Evolutionary conservation across 1,284 basidiomycete genomes (phyloP).

Genomic region (Ganoderma sp.): DNA sequence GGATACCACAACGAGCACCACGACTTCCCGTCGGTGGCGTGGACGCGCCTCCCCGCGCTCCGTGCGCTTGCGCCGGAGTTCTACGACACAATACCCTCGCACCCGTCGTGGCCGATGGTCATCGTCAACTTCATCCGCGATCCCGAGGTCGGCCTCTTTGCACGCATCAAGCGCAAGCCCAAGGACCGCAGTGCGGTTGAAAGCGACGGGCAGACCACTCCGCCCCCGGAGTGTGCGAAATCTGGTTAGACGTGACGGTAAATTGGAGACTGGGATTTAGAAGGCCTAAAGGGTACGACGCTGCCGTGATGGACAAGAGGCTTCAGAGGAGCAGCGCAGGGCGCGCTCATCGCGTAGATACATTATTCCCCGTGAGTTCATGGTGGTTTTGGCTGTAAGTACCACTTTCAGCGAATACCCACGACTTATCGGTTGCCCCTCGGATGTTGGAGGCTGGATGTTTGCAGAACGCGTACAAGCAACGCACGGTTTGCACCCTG

Average conservation of each 20-base stretch:
- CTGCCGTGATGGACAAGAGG: background rate
- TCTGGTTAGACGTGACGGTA: background rate
- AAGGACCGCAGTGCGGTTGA: conserved; percentile 30
- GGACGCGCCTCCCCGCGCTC: conserved; percentile 92
- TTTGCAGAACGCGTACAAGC: background rate
- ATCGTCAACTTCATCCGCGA: conserved; percentile 94
- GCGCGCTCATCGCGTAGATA: background rate
- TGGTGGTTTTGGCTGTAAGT: background rate
- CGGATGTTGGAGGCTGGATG: background rate
- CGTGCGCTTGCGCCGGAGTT: conserved; percentile 88
- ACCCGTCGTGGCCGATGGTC: conserved; percentile 94
- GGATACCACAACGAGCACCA: conserved; percentile 99
- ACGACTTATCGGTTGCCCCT: background rate
- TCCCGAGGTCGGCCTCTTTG: conserved; percentile 70
- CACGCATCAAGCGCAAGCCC: conserved; percentile 43
- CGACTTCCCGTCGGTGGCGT: conserved; percentile 95
- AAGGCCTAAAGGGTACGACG: background rate
- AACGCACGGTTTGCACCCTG: too few relatives aligned
- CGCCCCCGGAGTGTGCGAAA: conserved; percentile 9
- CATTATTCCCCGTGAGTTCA: background rate
- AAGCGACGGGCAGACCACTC: conserved; percentile 10
- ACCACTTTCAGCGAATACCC: background rate
- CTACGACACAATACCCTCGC: conserved; percentile 87
- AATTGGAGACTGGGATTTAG: background rate
- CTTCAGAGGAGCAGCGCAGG: background rate